Evolutionary conservation across 176 grass and related monocot species (phyloP), one percentile per base, ranked within the genome.

Genomic region (Metroxylon sagu): DNA sequence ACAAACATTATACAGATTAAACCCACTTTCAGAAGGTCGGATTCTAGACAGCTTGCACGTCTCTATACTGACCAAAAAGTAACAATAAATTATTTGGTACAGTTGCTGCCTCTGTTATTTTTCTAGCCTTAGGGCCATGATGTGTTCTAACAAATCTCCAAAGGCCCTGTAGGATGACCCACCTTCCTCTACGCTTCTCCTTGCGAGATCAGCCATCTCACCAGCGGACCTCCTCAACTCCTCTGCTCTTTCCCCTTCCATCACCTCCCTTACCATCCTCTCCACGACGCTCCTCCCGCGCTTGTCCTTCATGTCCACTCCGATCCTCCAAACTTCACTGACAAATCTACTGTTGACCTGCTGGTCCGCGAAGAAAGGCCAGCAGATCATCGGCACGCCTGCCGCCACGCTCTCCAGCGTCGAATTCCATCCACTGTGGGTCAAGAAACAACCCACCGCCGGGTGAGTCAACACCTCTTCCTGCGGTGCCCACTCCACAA

Each of bases 401-500:
- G 61, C 69, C 2, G 55, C 61, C 49, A 73, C 50, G 53, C 21
- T 23, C 21, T 23, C 21, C 21, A 23, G 21, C 21, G 21, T 23
- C 21, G 21, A 23, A 23, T 23, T 23, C 21, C 21, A 23, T 23
- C 21, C 21, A 23, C 21, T 23, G 21, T 23, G 21, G 21, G 21
- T 23, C 21, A 23, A 23, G 26, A 90, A 86, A 53, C 89, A 84
- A 12, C 53, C 19, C 12, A 93, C 74, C 0, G 84, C 80, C 0
- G 26, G 70, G 62, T 93, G 84, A 19, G 49, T 57, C 58, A 93
- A 50, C 35, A 93, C 89, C 21, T 81, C 80, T 1, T 66, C 68
- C 68, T 87, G 88, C 28, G 83, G 83, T 15, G 67, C 77, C 88
- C 80, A 93, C 56, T 35, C 59, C 28, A 93, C 73, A 26, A 84